Conservation (phyloP, 2,329 filamentous ascomycete genomes). For the Ustulina deusta region DNA sequence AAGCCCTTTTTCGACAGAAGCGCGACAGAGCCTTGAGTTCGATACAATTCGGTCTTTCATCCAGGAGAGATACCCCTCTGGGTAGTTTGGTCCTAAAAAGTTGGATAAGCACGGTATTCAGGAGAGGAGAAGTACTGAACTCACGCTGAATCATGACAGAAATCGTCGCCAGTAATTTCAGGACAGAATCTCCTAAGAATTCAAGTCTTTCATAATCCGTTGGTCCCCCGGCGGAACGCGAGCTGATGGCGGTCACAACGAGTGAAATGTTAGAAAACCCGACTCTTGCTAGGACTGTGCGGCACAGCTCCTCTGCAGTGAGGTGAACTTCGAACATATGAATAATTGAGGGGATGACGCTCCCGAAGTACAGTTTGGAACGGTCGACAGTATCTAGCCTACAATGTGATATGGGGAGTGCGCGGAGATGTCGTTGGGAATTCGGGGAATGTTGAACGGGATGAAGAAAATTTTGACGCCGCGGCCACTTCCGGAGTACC, state of each 20-base stretch:
- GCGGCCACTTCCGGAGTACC: constrained; percentile 62
- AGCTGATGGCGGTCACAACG: constrained; percentile 76
- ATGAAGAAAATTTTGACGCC: constrained; percentile 71
- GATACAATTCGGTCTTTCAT: constrained; percentile 78
- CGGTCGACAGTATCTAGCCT: constrained; percentile 62
- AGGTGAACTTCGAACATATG: constrained; percentile 75
- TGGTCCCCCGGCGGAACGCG: constrained; percentile 69
- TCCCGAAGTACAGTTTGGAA: constrained; percentile 61
- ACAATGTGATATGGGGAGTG: constrained; percentile 62
- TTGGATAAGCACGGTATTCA: constrained; percentile 31
- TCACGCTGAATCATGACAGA: constrained; percentile 69
- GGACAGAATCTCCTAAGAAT: constrained; percentile 84
- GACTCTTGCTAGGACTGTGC: constrained; percentile 65
- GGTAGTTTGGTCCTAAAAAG: constrained; percentile 70
- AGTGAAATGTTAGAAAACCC: constrained; percentile 65
- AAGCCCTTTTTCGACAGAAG: constrained; percentile 72
- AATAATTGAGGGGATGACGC: constrained; percentile 79
- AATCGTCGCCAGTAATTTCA: constrained; percentile 79
- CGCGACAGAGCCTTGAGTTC: constrained; percentile 77
- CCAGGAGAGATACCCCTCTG: constrained; percentile 79
- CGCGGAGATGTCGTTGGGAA: constrained; percentile 54
- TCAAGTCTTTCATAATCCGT: constrained; percentile 86
- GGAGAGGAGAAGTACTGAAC: constrained; percentile 42
- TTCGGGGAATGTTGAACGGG: constrained; percentile 27
- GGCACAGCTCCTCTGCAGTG: constrained; percentile 70